A percentile compares a stretch with the other conserved stretches of the same genome.
Evolutionary conservation across 768 basidiomycete genomes (phyloP).

Genomic region (Amanita exitialis): DNA sequence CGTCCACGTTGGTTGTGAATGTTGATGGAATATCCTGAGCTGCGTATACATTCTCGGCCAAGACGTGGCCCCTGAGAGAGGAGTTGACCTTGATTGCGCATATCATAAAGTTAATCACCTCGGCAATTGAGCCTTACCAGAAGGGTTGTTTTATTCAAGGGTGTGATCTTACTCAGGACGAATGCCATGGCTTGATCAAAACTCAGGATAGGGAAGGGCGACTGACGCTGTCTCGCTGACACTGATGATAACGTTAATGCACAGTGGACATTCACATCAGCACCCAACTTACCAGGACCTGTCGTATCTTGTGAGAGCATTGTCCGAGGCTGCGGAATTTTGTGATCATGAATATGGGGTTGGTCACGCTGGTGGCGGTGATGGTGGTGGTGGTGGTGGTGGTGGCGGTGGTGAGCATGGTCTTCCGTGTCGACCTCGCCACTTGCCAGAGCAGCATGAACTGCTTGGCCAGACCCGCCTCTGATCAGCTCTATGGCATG

Average conservation of each 20-base stretch:
- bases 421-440: constrained; percentile 20
- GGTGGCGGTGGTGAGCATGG: constrained; percentile 26
- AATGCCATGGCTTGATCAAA: constrained; percentile 53
- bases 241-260: constrained; percentile 26
- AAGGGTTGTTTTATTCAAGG: constrained; percentile 27
- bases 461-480: constrained; percentile 52
- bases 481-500: constrained; percentile 68
- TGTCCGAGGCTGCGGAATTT: constrained; percentile 44
- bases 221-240: constrained; percentile 61
- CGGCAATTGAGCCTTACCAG: constrained; percentile 27
- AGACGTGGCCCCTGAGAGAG: constrained; percentile 52
- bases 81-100: constrained; percentile 39
- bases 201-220: constrained; percentile 66
- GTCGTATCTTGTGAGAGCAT: constrained; percentile 61
- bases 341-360: constrained; percentile 24
- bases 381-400: constrained; percentile 21
- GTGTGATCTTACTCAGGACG: constrained; percentile 38
- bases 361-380: constrained; percentile 25
- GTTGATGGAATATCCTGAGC: constrained; percentile 52
- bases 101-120: background rate
- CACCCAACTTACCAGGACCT: constrained; percentile 39
- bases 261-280: background rate
- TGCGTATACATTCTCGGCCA: constrained; percentile 69
- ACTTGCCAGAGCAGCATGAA: constrained; percentile 42
- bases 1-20: constrained; percentile 77